Base-by-base conservation (phyloP, 768 basidiomycete genomes). In the Boletus sp. region DNA sequence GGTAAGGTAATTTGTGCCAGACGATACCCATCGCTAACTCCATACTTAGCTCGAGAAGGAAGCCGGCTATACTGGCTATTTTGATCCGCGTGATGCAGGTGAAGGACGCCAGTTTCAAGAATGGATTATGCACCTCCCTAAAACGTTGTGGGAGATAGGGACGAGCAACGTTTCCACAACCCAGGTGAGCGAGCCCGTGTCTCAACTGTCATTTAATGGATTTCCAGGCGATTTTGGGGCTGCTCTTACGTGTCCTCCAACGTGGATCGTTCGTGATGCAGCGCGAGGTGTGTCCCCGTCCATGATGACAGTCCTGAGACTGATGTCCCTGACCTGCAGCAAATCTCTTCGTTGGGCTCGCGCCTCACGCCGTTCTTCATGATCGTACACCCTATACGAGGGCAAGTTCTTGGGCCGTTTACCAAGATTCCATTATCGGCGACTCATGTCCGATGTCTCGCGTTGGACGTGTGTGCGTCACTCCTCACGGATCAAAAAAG, bases 71-170 rank as follows among this genome's bases (percentile, higher is more conserved):
- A 61, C 52, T 5, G 86, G 85, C 6, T 53, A 64, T 23, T 81
- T 87, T 61, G 71, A 68, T 14, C 58, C 77, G 21, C 61, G 47
- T 59, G 70, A 51, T 56, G 66, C 59, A 54, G 60, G 55, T 5
- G 65, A 64, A 39, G 61, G 56, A 25, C 61, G 52, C 32, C 75
- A 70, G 48, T 69, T 87, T 37, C 72, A 77, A 47, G 79, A 79
- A 21, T 97, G 94, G 93, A 59, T 93, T 17, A 68, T 79, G 27
- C 83, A 88, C 58, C 78, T 97, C 41, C 92, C 94, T 0, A 87
- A 83, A 70, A 78, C 79, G 7, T 74, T 98, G 5, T 98, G 95
- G 95, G 94, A 98, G 68, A 69, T 88, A 10, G 87, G 87, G 4
- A 70, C 70, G 10, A 79, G 70, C 50, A 81, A 90, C 64, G 65